phyloP scores from a whole-genome alignment of 768 basidiomycete species.

The Candolleomyces eurysporus region DNA sequence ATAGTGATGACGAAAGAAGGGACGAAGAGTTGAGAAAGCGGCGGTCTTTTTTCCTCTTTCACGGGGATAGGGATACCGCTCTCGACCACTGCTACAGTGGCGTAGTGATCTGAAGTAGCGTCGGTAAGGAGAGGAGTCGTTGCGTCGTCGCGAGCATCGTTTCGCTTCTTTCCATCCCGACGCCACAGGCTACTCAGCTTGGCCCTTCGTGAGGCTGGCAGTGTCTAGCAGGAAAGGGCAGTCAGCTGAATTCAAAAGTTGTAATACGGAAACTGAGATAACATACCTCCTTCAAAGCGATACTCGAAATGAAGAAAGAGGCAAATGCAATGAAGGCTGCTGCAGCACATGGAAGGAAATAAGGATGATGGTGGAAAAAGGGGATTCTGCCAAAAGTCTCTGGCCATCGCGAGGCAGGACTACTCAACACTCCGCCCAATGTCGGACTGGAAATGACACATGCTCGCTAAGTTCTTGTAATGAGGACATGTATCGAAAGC shows the following conservation, averaged over 20 bases:
- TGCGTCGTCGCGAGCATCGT: not conserved
- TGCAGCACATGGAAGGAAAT: constrained; percentile 49
- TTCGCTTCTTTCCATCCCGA: too few relatives aligned
- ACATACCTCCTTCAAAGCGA: constrained; percentile 47
- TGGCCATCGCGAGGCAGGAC: constrained; percentile 62
- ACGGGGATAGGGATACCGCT: not conserved
- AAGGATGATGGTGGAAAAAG: constrained; percentile 37
- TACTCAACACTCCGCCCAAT: constrained; percentile 62
- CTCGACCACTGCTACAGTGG: not conserved
- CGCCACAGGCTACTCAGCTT: not conserved
- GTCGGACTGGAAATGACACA: constrained; percentile 44
- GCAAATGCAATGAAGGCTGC: constrained; percentile 33
- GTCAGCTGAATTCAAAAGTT: not conserved
- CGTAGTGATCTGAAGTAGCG: not conserved
- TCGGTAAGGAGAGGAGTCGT: not conserved
- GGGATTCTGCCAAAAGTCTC: constrained; percentile 45
- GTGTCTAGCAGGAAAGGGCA: not conserved
- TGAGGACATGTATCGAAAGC: constrained; percentile 1
- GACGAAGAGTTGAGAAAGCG: constrained; percentile 6
- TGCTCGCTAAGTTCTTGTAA: not conserved
- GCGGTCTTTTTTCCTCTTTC: not conserved
- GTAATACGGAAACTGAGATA: not conserved
- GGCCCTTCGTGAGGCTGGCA: not conserved
- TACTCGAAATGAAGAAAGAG: constrained; percentile 29
- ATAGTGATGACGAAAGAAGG: constrained; percentile 20